These are phyloP conservation scores for Trapa bicornis DNA, from an alignment of 345 rosid genomes.

Conservation along the genomic window DNA sequence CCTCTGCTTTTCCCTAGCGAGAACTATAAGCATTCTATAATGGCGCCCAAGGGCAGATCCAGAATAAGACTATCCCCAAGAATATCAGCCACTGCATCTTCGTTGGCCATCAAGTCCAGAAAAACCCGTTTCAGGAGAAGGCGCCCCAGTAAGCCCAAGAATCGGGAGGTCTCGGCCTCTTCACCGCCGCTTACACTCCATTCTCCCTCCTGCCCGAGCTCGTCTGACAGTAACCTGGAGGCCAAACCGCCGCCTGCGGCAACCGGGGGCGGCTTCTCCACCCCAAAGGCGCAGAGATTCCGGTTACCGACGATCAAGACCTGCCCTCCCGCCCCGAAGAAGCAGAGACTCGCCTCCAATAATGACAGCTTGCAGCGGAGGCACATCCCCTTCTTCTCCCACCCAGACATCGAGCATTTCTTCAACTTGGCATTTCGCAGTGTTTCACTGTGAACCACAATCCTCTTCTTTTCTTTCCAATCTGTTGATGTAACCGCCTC, in stretches of 20 bases:
- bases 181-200: slow-evolving; percentile 3
- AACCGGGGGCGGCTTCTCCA: slow-evolving; percentile 34
- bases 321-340: slow-evolving; percentile 96
- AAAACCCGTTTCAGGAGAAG: slow-evolving; percentile 16
- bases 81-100: not conserved
- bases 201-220: slow-evolving; percentile 4
- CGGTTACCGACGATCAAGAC: slow-evolving; percentile 63
- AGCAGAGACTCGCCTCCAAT: slow-evolving; percentile 35
- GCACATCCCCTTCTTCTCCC: slow-evolving; percentile 73
- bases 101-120: slow-evolving; percentile 9
- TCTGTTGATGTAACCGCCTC: no score
- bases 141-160: slow-evolving; percentile 8
- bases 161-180: slow-evolving; percentile 9
- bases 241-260: not conserved
- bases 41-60: slow-evolving; percentile 30
- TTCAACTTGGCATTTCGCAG: slow-evolving; percentile 46
- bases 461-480: not conserved
- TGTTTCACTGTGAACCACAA: slow-evolving; percentile 33
- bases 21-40: slow-evolving; percentile 2
- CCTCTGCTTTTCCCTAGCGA: slow-evolving; percentile 6
- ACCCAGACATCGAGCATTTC: slow-evolving; percentile 91
- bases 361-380: slow-evolving; percentile 28
- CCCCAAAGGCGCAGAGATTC: slow-evolving; percentile 64
- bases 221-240: not conserved
- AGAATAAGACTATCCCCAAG: slow-evolving; percentile 7